A percentile compares a stretch with the other conserved stretches of the same genome.
Evolutionary conservation across 495 filamentous ascomycete genomes (phyloP).

Genomic region (Margaritispora aquatica): DNA sequence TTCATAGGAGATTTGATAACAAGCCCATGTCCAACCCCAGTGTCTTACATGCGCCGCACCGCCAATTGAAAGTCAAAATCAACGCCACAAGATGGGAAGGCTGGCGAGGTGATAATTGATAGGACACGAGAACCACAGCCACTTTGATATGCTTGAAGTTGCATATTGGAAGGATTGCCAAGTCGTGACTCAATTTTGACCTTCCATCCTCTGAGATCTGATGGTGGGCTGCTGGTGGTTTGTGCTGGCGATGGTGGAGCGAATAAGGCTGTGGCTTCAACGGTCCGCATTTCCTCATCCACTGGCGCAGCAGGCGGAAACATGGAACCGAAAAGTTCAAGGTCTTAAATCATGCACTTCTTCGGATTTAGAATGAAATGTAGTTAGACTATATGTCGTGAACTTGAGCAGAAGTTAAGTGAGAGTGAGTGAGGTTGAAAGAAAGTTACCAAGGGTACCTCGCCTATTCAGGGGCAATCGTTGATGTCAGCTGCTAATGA

Average conservation of each 20-base stretch:
- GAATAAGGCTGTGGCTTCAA: constrained; percentile 1
- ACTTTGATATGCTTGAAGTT: not conserved
- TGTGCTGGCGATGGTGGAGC: not conserved
- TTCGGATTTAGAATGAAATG: not conserved
- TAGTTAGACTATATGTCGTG: too few relatives aligned
- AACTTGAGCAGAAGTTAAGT: too few relatives aligned
- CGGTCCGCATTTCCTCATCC: not conserved
- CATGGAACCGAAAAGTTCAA: not conserved
- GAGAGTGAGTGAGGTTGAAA: too few relatives aligned
- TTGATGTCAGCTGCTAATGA: not conserved
- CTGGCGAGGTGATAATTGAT: not conserved
- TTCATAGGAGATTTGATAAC: not conserved
- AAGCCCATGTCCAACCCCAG: not conserved
- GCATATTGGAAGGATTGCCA: not conserved
- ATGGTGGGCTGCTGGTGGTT: not conserved
- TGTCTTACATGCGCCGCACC: not conserved
- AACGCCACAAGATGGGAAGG: not conserved
- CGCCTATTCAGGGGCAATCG: too few relatives aligned
- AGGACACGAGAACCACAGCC: not conserved
- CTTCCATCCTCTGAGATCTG: not conserved
- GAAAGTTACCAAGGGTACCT: too few relatives aligned
- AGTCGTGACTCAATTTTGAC: too few relatives aligned
- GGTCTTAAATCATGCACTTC: not conserved
- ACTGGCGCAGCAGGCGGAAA: not conserved
- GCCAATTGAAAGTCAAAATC: not conserved